phyloP scores from a whole-genome alignment of 805 yeast genomes.

The Candida silvicultrix region DNA sequence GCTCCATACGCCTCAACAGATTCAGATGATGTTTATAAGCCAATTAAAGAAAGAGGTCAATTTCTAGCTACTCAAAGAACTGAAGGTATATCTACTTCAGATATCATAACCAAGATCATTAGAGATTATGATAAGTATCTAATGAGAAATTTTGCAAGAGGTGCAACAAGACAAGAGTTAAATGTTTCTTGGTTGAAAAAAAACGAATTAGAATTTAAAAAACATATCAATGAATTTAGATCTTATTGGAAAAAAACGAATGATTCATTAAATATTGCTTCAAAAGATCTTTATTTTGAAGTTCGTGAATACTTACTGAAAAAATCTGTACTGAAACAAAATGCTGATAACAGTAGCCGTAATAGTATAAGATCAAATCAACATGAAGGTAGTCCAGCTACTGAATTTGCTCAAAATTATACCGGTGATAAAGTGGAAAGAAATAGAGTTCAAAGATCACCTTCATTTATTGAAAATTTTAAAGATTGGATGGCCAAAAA shows the following conservation, averaged over 20 bases:
- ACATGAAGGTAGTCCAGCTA: conserved; percentile 37
- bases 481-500: conserved; percentile 30
- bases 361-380: conserved; percentile 18
- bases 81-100: conserved; percentile 93
- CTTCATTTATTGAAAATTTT: conserved; percentile 23
- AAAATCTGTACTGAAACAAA: conserved; percentile 24
- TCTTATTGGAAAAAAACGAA: conserved; percentile 78
- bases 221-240: conserved; percentile 83
- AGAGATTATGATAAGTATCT: conserved; percentile 94
- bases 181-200: conserved; percentile 97
- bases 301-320: conserved; percentile 66
- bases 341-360: neutral
- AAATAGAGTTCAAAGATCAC: conserved; percentile 11
- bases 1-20: conserved; percentile 89
- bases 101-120: conserved; percentile 90
- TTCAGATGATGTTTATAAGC: conserved; percentile 86
- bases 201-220: conserved; percentile 90
- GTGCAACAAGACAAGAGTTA: conserved; percentile 93
- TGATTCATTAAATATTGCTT: conserved; percentile 58
- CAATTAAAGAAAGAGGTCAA: conserved; percentile 86
- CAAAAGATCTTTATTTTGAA: conserved; percentile 80
- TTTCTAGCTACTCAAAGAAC: conserved; percentile 94
- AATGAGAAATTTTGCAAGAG: conserved; percentile 96
- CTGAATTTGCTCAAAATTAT: conserved; percentile 59
- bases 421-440: conserved; percentile 45